Evolutionary conservation across 2,329 filamentous ascomycete species (phyloP), one percentile per base, ranked within the genome.

Genomic region (Alternaria arbusti): DNA sequence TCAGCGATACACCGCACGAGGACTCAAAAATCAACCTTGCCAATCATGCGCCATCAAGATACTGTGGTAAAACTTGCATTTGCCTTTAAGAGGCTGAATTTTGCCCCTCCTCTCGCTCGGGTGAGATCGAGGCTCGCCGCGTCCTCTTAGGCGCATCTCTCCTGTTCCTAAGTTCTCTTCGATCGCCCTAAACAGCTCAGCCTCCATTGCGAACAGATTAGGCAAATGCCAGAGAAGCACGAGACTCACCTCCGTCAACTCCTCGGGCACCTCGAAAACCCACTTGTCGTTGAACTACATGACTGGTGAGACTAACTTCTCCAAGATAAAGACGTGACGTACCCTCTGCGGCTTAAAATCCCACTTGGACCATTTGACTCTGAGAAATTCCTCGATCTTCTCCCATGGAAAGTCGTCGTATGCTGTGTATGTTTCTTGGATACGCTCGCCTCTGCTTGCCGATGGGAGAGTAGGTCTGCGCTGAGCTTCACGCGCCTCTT

Each of bases 321-420:
- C n/a, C n/a, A n/a, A 13, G 2, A 8, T 28, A 17, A n/a, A n/a
- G 15, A 10, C 23, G 25, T 6, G 25, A 55, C 58, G 12, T 57
- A 65, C 63, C 22, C 51, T 30, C 5, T 20, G 46, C 11, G 50
- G 47, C 13, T 70, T 70, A 50, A 67, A 69, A 8, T 62, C 56
- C 66, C 66, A 70, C 1, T 46, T 11, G 5, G 64, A 62, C 61
- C 59, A 70, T 40, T 61, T 67, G 4, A 6, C 12, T 22, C 55
- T 60, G n/a, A 70, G 40, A 26, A 23, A 70, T 5, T 54, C 62
- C 43, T 69, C 61, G n/a, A 69, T 69, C 23, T 69, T 58, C n/a
- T 44, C 13, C 68, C 68, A 69, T 13, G 61, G 32, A 23, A 70
- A 68, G 36, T 68, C 60, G 2, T 68, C 49, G 47, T 70, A 70